Base-by-base conservation (phyloP, 441 rosid species). In the Populus trichocarpa region DNA sequence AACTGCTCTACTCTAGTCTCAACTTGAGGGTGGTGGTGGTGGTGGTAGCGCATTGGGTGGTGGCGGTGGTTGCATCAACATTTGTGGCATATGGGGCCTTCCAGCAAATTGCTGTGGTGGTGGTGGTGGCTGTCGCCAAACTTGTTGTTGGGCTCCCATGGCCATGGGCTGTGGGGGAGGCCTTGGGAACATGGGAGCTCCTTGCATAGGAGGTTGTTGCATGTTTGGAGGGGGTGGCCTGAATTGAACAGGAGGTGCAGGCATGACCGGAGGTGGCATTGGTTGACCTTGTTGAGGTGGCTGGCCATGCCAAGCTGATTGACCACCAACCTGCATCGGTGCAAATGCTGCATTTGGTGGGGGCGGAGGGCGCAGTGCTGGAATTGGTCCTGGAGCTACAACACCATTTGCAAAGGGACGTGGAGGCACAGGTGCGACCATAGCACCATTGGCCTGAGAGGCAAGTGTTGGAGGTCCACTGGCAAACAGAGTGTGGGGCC, bases 401-500 rank as follows among this genome's bases (percentile, higher is more conserved):
- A 79, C 81, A 9, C 94, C 96, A 79, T 91, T 87, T 65, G 85
- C 83, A 79, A 90, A 91, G 10, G 93, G 90, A 20, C 93, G 89
- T 2, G 90, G 87, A 67, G 91, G 94, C 75, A 87, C 70, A 5
- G 86, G 90, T 28, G 86, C 83, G 64, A 85, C 88, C 20, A 85
- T 78, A n/a, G 82, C 63, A 65, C 92, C 96, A 14, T 90, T 90
- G 82, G 88, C 93, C 77, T 87, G 94, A 71, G 79, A 80, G 40
- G 87, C 79, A 63, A 87, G 90, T 4, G 90, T 83, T 69, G 98
- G 98, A 12, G 99, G 98, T 30, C 97, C 98, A 25, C 92, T 90
- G 2, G 99, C 99, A 72, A 96, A 96, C 72, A 93, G 75, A 1
- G 99, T 96, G 85, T 91, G 99, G 3, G 99, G 99, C 82, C 98